phyloP scores from a whole-genome alignment of 2,329 filamentous ascomycete species.

The Colletotrichum sublineola region DNA sequence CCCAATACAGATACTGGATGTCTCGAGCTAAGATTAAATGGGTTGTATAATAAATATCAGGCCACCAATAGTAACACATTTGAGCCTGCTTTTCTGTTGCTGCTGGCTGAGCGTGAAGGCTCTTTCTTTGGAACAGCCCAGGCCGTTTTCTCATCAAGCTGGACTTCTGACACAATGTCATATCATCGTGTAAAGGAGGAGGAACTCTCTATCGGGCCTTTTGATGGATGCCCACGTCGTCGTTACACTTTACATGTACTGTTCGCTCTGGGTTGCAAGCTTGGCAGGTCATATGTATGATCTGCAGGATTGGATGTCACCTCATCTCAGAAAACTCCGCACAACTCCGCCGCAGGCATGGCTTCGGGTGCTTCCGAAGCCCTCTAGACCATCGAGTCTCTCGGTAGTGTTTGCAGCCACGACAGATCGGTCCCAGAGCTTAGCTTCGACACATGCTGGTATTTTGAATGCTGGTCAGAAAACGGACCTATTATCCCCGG shows the following conservation, averaged over 20 bases:
- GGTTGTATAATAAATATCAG: neutral
- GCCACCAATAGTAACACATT: neutral
- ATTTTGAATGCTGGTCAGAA: conserved; percentile 6
- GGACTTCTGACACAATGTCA: neutral
- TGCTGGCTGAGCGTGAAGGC: conserved; percentile 5
- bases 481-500: conserved; percentile 31
- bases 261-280: neutral
- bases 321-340: conserved; percentile 23
- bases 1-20: too few relatives aligned
- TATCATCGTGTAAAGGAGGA: too few relatives aligned
- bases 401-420: neutral
- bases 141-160: neutral
- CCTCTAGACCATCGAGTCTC: too few relatives aligned
- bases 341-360: conserved; percentile 27
- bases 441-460: neutral
- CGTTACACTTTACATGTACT: neutral
- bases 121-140: conserved; percentile 15
- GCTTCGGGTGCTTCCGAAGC: neutral
- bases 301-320: conserved; percentile 20
- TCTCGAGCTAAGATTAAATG: too few relatives aligned
- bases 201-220: conserved; percentile 17
- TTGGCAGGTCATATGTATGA: conserved; percentile 33
- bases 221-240: conserved; percentile 3
- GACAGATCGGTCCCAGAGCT: neutral
- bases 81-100: neutral